Percentiles rank a stretch among this genome's conserved stretches.
Evolutionary conservation across 2,329 filamentous ascomycete genomes (phyloP).

Genomic region (Scedosporium minutisporum): DNA sequence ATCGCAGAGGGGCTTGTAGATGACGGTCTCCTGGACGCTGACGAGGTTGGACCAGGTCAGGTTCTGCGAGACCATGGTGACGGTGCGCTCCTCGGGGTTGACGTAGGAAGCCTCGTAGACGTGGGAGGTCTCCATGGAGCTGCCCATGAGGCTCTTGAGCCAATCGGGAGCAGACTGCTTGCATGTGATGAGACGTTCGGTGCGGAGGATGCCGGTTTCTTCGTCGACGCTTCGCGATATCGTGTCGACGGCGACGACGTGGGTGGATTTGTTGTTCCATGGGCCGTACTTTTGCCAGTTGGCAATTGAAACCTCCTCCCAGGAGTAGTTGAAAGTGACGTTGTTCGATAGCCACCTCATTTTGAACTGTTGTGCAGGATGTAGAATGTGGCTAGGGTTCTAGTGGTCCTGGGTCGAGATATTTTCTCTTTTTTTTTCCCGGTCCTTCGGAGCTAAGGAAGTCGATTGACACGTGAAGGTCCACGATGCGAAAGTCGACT

Average conservation of each 20-base stretch:
- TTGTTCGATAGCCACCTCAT: constrained; percentile 96
- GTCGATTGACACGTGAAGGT: background rate
- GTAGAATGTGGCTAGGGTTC: background rate
- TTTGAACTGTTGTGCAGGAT: background rate
- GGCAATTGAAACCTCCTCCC: constrained; percentile 93
- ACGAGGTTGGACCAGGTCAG: constrained; percentile 86
- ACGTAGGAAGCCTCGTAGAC: constrained; percentile 96
- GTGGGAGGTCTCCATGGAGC: constrained; percentile 65
- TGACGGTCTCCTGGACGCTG: constrained; percentile 84
- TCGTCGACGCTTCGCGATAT: constrained; percentile 57
- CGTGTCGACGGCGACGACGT: constrained; percentile 93
- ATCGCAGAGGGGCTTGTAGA: constrained; percentile 56
- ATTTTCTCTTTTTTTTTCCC: background rate
- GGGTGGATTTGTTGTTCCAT: constrained; percentile 97
- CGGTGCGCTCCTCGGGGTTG: constrained; percentile 69
- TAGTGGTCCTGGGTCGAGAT: background rate
- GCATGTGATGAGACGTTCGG: constrained; percentile 54
- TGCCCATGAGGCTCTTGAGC: constrained; percentile 70
- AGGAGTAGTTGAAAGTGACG: constrained; percentile 93
- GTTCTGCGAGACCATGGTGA: constrained; percentile 96
- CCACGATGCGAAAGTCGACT: background rate
- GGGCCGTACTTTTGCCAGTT: constrained; percentile 99
- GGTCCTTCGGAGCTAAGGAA: background rate
- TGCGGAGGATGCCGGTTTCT: constrained; percentile 49
- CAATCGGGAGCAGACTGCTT: constrained; percentile 61